Base-by-base conservation (phyloP, 1,284 basidiomycete species). In the Fomitopsis betulina region DNA sequence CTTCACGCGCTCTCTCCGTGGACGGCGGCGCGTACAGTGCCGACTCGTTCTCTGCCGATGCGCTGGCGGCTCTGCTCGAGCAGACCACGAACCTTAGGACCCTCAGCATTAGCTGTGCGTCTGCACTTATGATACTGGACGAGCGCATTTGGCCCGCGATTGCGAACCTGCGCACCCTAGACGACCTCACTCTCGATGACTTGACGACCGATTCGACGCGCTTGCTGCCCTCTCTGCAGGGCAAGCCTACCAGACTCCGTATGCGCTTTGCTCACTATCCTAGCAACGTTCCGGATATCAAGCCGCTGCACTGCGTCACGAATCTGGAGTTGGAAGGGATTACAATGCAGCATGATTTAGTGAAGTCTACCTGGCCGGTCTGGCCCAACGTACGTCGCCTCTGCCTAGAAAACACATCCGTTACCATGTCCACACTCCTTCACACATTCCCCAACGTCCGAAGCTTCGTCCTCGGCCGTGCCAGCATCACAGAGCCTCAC, bases 211-310 rank as follows among this genome's bases (percentile, higher is more conserved):
- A 51, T 6, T 51, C 49, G 8, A 51, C 49, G 49, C 49, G 49
- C 32, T 15, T 51, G 7, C 49, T 51, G 2, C 49, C 49, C 49
- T 17, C 32, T 1, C n/a, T 51, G 7, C 32, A 51, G 32, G 49
- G 49, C 1, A 30, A 37, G 5, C 49, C 49, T 2, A 21, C 17
- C 12, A 51, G 32, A 9, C 49, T 51, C n/a, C 49, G 49, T 51
- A 51, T 51, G 49, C 49, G 49, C n/a, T 51, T 51, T 21, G 49
- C 33, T 10, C 49, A 51, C 12, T 51, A 51, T 32, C 49, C 49
- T 6, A 51, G 49, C 33, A 19, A 19, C 32, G 33, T 51, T n/a
- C 49, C 32, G 12, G 49, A 51, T 12, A 51, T 51, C 13, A 51
- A 51, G 32, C 49, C 49, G 32, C 49, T 51, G 23, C 49, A 51